phyloP scores from a whole-genome alignment of 2,329 filamentous ascomycete genomes.

The Sporothrix luriei region DNA sequence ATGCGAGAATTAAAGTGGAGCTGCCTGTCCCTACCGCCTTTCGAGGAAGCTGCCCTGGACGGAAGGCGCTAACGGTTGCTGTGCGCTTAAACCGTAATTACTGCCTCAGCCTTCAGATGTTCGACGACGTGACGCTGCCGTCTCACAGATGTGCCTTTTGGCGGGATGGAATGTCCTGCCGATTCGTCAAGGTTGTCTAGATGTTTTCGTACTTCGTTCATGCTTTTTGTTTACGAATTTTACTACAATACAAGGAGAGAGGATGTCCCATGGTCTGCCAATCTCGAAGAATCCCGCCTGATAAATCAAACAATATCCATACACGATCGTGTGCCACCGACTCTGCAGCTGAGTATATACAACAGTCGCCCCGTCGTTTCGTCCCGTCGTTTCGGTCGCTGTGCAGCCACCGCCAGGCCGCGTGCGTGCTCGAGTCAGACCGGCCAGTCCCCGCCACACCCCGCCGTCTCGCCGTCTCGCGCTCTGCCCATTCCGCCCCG shows the following conservation, averaged over 20 bases:
- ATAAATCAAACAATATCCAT: background rate
- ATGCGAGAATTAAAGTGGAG: background rate
- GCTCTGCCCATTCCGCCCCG: background rate
- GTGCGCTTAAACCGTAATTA: too few species aligned
- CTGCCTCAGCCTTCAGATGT: slow-evolving; percentile 12
- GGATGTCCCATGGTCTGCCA: slow-evolving; percentile 12
- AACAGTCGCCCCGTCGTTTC: too few species aligned
- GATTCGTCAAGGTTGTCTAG: too few species aligned
- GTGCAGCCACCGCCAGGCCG: background rate
- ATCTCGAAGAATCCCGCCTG: slow-evolving; percentile 4
- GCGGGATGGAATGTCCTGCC: too few species aligned
- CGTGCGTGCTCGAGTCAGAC: too few species aligned
- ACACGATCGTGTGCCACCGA: too few species aligned
- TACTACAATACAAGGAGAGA: slow-evolving; percentile 1
- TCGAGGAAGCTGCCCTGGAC: background rate
- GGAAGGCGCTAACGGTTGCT: slow-evolving; percentile 2
- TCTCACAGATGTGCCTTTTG: too few species aligned
- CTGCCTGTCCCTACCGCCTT: background rate
- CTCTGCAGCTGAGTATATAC: background rate
- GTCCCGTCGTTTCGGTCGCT: too few species aligned
- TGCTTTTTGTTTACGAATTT: background rate
- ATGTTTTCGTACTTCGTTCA: background rate
- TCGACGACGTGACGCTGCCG: background rate
- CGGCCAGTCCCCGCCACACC: too few species aligned
- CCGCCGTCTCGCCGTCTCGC: too few species aligned